These are phyloP conservation scores for Oryza coarctata DNA, from an alignment of 176 grass and related monocot genomes.

Conservation along the genomic window DNA sequence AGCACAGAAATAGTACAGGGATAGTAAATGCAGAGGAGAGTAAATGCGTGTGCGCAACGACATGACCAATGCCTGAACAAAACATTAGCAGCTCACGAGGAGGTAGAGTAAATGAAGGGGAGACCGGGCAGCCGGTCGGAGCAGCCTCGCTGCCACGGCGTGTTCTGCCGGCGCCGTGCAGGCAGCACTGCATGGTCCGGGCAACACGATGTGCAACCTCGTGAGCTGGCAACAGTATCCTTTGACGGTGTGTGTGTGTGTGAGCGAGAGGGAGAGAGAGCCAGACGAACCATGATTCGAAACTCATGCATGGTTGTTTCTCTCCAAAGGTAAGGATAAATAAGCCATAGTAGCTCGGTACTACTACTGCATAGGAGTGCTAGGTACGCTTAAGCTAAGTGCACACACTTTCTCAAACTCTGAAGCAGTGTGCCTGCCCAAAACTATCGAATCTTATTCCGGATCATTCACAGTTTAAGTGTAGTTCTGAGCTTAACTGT, in stretches of 20 bases:
- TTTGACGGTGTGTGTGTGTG: background rate
- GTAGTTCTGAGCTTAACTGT: too few relatives aligned
- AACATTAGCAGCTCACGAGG: conserved; percentile 16
- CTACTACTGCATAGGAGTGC: background rate
- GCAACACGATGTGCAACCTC: conserved; percentile 15
- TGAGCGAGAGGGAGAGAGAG: background rate
- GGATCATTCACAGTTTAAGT: background rate
- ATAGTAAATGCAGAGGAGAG: conserved; percentile 35
- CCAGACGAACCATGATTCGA: background rate
- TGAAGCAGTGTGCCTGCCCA: background rate
- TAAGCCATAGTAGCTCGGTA: background rate
- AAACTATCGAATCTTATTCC: background rate
- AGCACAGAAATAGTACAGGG: background rate
- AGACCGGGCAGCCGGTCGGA: background rate
- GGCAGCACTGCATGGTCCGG: background rate
- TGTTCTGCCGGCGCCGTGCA: background rate
- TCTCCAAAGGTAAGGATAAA: background rate
- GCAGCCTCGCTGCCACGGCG: background rate
- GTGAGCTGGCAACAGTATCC: too few relatives aligned
- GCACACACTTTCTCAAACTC: conserved; percentile 8
- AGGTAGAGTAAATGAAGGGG: background rate
- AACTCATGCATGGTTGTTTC: conserved; percentile 5
- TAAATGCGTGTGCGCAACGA: conserved; percentile 31
- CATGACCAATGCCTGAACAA: conserved; percentile 28
- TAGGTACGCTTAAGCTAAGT: conserved; percentile 25